Base-by-base conservation (phyloP, 1,284 basidiomycete genomes). In the Sanghuangporus baumii region DNA sequence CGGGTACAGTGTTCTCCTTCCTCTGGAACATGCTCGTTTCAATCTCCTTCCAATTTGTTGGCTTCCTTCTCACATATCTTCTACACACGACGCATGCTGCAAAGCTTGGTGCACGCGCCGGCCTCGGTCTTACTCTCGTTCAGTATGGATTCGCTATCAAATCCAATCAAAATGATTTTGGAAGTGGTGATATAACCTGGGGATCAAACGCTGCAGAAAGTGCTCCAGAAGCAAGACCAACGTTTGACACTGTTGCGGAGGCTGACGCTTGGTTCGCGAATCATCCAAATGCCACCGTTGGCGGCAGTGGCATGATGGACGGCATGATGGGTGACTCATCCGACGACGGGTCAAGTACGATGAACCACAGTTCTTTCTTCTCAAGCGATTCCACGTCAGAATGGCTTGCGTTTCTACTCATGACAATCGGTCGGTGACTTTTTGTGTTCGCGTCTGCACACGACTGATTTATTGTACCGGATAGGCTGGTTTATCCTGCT, bases 1-100 rank as follows among this genome's bases (percentile, higher is more conserved):
- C 95, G 6, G 89, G 89, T 37, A 85, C 87, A 5, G 70, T 93
- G 31, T 96, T 96, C 74, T 89, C 88, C 8, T 96, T 96, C 79
- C 81, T 91, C 16, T 96, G 94, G 93, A 95, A 94, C 72, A 81
- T 96, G 73, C 86, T 98, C 64, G 89, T 99, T 63, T 95, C 93
- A 55, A 86, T 94, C 68, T 94, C 93, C 41, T 99, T 99, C 88
- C 95, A 98, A 76, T 98, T 98, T 71, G 89, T 98, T 68, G 96
- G 94, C 54, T 97, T 97, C 84, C 84, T 96, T 65, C 86, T 97
- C 74, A 96, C 95, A 7, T 97, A 94, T 74, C 87, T 97, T 62
- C 82, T 97, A 31, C 94, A 95, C 73, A 94, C 92, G 4, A 96
- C 96, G 1, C 97, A 99, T 73, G 94, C 97, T 4, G 95, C 94